Conservation (phyloP, 129 eudicot species). For the Heracleum sosnowskyi region DNA sequence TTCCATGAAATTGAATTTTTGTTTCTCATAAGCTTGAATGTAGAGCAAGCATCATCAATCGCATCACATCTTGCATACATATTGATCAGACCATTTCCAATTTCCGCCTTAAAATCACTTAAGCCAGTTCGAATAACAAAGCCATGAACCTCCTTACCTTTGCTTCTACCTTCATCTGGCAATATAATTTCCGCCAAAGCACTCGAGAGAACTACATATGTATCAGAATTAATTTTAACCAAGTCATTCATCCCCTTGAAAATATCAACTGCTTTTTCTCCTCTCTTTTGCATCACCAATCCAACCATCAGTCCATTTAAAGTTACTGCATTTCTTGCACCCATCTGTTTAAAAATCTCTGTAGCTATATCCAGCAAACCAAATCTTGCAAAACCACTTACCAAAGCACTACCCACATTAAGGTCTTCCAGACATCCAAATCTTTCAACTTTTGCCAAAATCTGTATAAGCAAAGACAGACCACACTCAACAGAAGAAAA, state of each 20-base stretch:
- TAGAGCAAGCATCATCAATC: conserved; percentile 40
- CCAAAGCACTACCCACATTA: conserved; percentile 89
- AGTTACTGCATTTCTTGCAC: conserved; percentile 60
- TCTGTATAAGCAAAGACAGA: conserved; percentile 48
- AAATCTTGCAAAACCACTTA: conserved; percentile 48
- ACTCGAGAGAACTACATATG: conserved; percentile 70
- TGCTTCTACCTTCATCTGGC: conserved; percentile 44
- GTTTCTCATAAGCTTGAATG: conserved; percentile 39
- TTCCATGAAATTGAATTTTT: conserved; percentile 84
- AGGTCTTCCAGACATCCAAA: conserved; percentile 63
- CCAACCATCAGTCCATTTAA: conserved; percentile 88
- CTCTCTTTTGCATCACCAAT: conserved; percentile 59
- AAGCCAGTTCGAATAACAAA: conserved; percentile 47
- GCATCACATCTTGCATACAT: conserved; percentile 84
- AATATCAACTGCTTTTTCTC: conserved; percentile 61
- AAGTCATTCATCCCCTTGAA: conserved; percentile 44
- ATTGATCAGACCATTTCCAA: conserved; percentile 72
- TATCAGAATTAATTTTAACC: conserved; percentile 48
- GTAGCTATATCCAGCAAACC: conserved; percentile 44
- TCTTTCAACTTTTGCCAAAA: conserved; percentile 44
- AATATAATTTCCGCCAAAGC: conserved; percentile 44
- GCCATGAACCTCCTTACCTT: conserved; percentile 78
- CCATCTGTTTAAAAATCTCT: conserved; percentile 60
- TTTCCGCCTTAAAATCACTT: conserved; percentile 37
- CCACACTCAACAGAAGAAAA: conserved; percentile 26